These are phyloP conservation scores for Phoenix dactylifera DNA, from an alignment of 176 grass and related monocot species.

Conservation along the genomic window DNA sequence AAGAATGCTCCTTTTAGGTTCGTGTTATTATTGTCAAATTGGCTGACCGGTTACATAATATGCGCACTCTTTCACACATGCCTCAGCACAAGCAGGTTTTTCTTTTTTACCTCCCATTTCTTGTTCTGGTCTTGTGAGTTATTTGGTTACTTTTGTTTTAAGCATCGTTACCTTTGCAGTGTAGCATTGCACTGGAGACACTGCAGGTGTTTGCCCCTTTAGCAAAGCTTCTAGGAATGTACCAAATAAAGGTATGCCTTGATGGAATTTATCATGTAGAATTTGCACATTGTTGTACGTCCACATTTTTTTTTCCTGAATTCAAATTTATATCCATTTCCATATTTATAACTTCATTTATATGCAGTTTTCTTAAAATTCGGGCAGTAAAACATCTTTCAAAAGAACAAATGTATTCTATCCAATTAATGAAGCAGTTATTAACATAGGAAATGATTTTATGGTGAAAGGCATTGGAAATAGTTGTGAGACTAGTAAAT, in stretches of 20 bases:
- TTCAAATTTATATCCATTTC: too few relatives aligned
- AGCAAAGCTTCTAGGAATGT: conserved; percentile 97
- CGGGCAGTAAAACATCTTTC: too few relatives aligned
- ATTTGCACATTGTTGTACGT: too few relatives aligned
- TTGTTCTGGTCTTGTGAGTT: neutral
- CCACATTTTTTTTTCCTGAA: too few relatives aligned
- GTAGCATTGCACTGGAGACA: conserved; percentile 72
- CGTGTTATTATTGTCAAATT: conserved; percentile 98
- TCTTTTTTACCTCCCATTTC: neutral
- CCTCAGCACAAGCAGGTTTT: conserved; percentile 88
- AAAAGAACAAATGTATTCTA: too few relatives aligned
- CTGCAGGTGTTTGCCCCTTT: conserved; percentile 93
- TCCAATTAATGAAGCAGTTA: too few relatives aligned
- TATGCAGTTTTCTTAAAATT: too few relatives aligned
- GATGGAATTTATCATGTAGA: conserved; percentile 8
- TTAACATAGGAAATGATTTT: too few relatives aligned
- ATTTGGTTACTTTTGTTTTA: conserved; percentile 1
- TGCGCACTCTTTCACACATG: conserved; percentile 98
- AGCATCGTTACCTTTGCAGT: conserved; percentile 32
- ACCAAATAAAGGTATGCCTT: conserved; percentile 85
- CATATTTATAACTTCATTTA: too few relatives aligned
- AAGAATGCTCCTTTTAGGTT: conserved; percentile 48
- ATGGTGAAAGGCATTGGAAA: too few relatives aligned
- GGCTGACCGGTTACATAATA: conserved; percentile 96
- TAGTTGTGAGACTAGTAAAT: too few relatives aligned